phyloP scores from a whole-genome alignment of 2,329 filamentous ascomycete genomes.

The Cercospora berteroae region DNA sequence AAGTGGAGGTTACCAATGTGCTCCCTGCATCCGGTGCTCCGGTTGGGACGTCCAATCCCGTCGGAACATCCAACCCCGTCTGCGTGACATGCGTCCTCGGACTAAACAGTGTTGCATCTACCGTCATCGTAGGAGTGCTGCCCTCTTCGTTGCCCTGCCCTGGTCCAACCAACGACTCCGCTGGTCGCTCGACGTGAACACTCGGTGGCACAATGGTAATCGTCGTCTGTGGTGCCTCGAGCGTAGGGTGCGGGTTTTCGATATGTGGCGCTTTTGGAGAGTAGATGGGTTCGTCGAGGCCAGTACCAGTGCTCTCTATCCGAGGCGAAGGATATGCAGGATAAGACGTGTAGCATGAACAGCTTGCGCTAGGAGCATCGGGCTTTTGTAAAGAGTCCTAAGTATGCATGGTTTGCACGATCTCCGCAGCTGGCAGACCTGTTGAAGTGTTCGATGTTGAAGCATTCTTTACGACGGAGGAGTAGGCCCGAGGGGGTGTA shows the following conservation, averaged over 20 bases:
- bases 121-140: not conserved
- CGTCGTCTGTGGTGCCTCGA: not conserved
- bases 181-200: not conserved
- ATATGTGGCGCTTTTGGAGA: not conserved
- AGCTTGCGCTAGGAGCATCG: not conserved
- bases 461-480: not conserved
- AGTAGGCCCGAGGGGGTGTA: not conserved
- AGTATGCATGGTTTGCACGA: not conserved
- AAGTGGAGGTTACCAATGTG: not conserved
- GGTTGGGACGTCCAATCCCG: not conserved
- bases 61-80: not conserved
- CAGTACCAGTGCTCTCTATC: not conserved
- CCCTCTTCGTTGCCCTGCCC: not conserved
- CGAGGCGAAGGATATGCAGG: not conserved
- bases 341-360: not conserved
- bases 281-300: not conserved
- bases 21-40: not conserved
- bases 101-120: constrained; percentile 2
- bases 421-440: not conserved
- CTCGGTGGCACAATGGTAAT: not conserved
- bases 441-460: not conserved
- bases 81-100: constrained; percentile 4
- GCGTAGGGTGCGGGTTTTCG: not conserved
- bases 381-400: not conserved
- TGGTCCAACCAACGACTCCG: not conserved